Evolutionary conservation across 805 yeast genomes (phyloP), one percentile per base, ranked within the genome.

Genomic region (Saccharomycopsis capsularis): DNA sequence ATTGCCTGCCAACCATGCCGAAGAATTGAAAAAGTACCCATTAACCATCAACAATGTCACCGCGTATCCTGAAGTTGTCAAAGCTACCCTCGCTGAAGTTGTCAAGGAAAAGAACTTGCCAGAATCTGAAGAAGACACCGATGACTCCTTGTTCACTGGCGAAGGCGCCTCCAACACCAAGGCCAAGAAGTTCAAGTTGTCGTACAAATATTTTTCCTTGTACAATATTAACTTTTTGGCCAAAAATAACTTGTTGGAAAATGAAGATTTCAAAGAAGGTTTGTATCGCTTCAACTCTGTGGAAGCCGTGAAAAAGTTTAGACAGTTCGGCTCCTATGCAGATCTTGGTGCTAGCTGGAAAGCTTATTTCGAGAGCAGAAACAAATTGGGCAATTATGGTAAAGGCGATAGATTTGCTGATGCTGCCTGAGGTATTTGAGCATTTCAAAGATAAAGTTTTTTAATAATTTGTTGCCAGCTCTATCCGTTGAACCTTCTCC

Each of bases 251-350:
- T 65, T 74, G 61, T 78, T 84, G 54, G 67, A 67, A 58, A 56
- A 64, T 51, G 67, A 62, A 51, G 58, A 66, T 11, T 64, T 66
- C 32, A 58, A 61, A 19, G 59, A 65, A 24, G 65, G 66, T 43
- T 61, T 68, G 54, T 77, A 71, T 61, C 66, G 53, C 61, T 65
- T 58, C 60, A 66, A 57, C 51, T 30, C 39, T 9, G 22, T 38
- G 19, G 62, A 61, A 34, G 60, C 59, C 49, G 75, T 83, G 58
- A 83, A 78, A 63, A 73, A 77, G 53, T 83, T 76, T 64, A 79
- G 91, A 70, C 73, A 75, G 55, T 80, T 62, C 56, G 93, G 95
- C 37, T 76, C 85, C 25, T 43, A 25, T 39, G 41, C 24, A 4
- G 13, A 35, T 23, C 18, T 9, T 18, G 48, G 38, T 13, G 32